Base-by-base conservation (phyloP, 2,329 filamentous ascomycete species). In the Phialophora macrospora region DNA sequence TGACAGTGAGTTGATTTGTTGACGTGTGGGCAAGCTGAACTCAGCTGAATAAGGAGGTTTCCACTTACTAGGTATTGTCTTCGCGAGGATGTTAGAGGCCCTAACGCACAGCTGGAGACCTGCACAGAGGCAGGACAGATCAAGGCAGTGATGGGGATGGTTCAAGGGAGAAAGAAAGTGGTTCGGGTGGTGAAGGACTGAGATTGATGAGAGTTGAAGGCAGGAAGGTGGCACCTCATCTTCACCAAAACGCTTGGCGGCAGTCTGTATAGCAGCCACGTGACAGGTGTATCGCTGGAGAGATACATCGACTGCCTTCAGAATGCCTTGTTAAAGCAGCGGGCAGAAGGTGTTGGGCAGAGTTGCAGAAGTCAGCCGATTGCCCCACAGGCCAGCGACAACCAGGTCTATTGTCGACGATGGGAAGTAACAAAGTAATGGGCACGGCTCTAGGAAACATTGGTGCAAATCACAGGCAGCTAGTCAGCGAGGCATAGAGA, bases 1-100 rank as follows among this genome's bases (percentile, higher is more conserved):
- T 7, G 34, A 28, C 22, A 12, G 41, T 48, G 38, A 30, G 38
- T 46, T 49, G 56, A 30, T 49, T 26, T 59, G 56, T 49, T 32
- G 17, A 49, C 20, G 44, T 59, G 22, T 59, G 11, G 22, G 41
- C 41, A 34, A 22, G 6, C n/a, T 20, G 30, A 22, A n/a, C 26
- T 48, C 41, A 5, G 30, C 41, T 48, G 24, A 49, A 34, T 34
- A 12, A 59, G 8, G 17, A 17, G 17, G 46, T n/a, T 49, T 17
- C 26, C 26, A 30, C 56, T 34, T 49, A 59, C 56, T 17, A 26
- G 30, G 9, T 22, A 3, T 11, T 30, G 22, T 46, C 20, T 11
- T 28, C 17, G 22, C 11, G 26, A 28, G 26, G 6, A 8, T 44
- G 17, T 28, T 14, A 17, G 12, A 59, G 38, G 20, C n/a, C 26